Evolutionary conservation across 2,329 filamentous ascomycete species (phyloP).

Genomic region (Furcasterigmium sp.): DNA sequence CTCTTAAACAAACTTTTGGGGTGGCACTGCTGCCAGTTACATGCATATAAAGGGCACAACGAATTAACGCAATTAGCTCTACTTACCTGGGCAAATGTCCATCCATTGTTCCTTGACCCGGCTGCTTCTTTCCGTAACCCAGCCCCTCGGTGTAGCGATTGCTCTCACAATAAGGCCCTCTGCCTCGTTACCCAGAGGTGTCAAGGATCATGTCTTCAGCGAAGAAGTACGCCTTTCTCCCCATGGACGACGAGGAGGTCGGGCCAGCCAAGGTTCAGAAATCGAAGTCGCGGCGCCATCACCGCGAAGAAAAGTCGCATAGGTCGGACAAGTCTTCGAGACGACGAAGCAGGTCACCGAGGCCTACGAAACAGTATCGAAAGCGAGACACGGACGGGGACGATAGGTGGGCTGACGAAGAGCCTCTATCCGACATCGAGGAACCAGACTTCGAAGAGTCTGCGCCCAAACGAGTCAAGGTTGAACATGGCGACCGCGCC

Average conservation of each 20-base stretch:
- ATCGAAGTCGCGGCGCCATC: conserved; percentile 28
- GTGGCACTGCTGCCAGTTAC: too few species aligned
- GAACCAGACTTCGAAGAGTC: conserved; percentile 62
- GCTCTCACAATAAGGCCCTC: too few species aligned
- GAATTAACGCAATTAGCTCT: too few species aligned
- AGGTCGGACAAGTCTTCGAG: conserved; percentile 16
- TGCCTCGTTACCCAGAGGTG: neutral
- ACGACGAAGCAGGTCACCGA: conserved; percentile 21
- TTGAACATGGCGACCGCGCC: conserved; percentile 48
- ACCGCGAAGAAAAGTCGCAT: conserved; percentile 22
- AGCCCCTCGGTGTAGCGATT: too few species aligned
- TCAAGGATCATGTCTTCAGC: neutral
- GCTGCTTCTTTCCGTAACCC: too few species aligned
- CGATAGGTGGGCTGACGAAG: conserved; percentile 79
- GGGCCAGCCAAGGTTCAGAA: conserved; percentile 48
- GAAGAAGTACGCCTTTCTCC: conserved; percentile 62
- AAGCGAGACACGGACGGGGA: conserved; percentile 40
- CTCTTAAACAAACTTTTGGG: too few species aligned
- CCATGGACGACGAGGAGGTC: conserved; percentile 62
- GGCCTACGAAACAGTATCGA: conserved; percentile 35
- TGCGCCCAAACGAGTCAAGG: conserved; percentile 64
- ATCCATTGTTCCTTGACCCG: too few species aligned
- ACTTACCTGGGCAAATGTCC: too few species aligned
- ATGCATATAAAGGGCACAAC: too few species aligned
- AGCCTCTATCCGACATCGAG: conserved; percentile 42